A percentile compares a stretch with the other conserved stretches of the same genome.
Conservation (phyloP, 331 rosid genomes). For the Spiraea crenata region DNA sequence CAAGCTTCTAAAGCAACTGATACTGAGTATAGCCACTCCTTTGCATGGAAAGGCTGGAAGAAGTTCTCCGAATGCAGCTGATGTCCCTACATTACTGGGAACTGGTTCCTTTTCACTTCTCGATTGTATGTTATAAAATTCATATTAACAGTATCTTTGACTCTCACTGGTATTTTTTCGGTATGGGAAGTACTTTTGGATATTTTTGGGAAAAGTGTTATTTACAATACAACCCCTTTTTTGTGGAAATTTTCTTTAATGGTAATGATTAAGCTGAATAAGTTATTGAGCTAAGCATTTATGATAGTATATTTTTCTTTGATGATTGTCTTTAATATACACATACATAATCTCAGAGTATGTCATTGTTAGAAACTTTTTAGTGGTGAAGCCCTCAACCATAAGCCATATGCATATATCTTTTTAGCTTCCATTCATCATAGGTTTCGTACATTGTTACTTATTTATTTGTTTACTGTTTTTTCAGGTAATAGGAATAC, state of each 20-base stretch:
- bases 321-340: not conserved
- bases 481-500: constrained; percentile 52
- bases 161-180: constrained; percentile 12
- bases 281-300: not conserved
- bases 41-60: constrained; percentile 48
- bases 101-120: constrained; percentile 81
- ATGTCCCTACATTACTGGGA: constrained; percentile 92
- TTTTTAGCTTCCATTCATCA: not conserved
- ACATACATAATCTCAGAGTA: not conserved
- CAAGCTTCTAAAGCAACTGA: constrained; percentile 78
- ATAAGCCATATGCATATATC: not conserved
- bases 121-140: constrained; percentile 51
- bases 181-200: constrained; percentile 1
- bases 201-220: constrained; percentile 1
- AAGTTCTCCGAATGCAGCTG: constrained; percentile 70
- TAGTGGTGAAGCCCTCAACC: too few species aligned
- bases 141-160: constrained; percentile 24
- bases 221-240: not conserved
- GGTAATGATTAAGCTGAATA: not conserved
- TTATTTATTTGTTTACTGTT: constrained; percentile 20
- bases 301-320: not conserved
- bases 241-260: not conserved
- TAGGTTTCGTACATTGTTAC: not conserved
- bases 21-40: constrained; percentile 49
- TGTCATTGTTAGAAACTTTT: not conserved